Base-by-base conservation (phyloP, 345 rosid species). In the Capsella bursapastoris region DNA sequence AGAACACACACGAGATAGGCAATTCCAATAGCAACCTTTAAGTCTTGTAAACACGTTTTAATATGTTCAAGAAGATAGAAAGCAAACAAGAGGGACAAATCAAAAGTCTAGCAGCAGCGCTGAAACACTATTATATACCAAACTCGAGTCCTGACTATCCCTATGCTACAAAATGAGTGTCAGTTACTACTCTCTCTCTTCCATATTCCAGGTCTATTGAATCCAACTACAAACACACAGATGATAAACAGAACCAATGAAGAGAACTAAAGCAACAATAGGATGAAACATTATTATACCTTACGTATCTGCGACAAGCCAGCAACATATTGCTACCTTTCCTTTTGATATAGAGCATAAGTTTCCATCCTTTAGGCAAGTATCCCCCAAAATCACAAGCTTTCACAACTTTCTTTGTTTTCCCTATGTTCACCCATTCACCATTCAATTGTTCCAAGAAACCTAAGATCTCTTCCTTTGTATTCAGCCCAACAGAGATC, bases 311-410 rank as follows among this genome's bases (percentile, higher is more conserved):
- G 74, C 70, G 73, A 82, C 89, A 88, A 70, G 78, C 83, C 48
- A 89, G 66, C 91, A 85, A 88, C 35, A 74, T 1, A 57, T 31
- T 77, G 34, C 60, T 66, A 18, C 71, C 85, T 68, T 82, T 81
- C 84, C 65, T 86, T 79, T 83, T 86, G 45, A 88, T 55, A 60
- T 79, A 85, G 64, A 89, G 85, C 81, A 84, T 65, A 68, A 92
- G 86, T 82, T 77, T 92, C 97, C 97, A 92, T 13, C 90, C 89
- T 15, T 12, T 57, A 1, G 90, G 96, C 78, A 89, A 75, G 50
- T 49, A 73, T 67, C 84, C 70, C 28, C 96, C 93, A 3, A 76
- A 86, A 38, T 73, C 65, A 50, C 77, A 68, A 1, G 97, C 93
- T 50, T 82, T 75, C 27, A 88, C 86, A 72, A 88, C 71, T 81